These are phyloP conservation scores for Nigrospora sphaerica DNA, from an alignment of 2,329 filamentous ascomycete genomes.

Conservation along the genomic window DNA sequence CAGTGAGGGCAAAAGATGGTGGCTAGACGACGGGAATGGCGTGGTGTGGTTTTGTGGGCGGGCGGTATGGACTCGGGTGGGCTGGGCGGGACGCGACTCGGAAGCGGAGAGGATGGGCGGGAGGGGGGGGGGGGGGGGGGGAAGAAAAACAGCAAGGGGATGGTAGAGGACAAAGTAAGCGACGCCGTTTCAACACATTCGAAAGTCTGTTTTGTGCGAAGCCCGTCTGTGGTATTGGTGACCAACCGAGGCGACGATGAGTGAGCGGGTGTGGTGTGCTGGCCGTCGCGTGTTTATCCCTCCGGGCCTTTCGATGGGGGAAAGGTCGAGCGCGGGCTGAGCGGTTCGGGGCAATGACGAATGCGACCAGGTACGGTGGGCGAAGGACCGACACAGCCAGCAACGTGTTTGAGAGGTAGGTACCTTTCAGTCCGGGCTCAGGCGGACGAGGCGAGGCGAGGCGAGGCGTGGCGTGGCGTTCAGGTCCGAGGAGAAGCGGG, in stretches of 20 bases:
- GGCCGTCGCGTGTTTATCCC: neutral
- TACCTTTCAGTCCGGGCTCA: neutral
- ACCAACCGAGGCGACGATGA: too few species aligned
- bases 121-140: conserved; percentile 4
- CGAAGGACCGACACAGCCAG: neutral
- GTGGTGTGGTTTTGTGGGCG: too few species aligned
- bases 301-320: neutral
- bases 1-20: too few species aligned
- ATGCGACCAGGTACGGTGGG: too few species aligned
- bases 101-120: too few species aligned
- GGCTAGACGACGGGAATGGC: too few species aligned
- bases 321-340: conserved; percentile 1
- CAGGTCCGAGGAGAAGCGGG: too few species aligned
- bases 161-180: conserved; percentile 7
- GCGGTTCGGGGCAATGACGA: neutral
- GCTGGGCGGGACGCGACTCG: too few species aligned
- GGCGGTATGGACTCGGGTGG: too few species aligned
- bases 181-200: conserved; percentile 17
- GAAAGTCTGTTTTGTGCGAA: conserved; percentile 9
- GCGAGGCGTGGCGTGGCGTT: neutral
- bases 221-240: neutral
- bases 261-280: too few species aligned
- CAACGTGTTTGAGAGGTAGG: neutral
- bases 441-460: neutral
- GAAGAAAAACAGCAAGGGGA: conserved; percentile 1